Percentiles rank a stretch among this genome's conserved stretches.
Conservation (phyloP, 2,329 filamentous ascomycete genomes). For the Diaporthe longicolla region DNA sequence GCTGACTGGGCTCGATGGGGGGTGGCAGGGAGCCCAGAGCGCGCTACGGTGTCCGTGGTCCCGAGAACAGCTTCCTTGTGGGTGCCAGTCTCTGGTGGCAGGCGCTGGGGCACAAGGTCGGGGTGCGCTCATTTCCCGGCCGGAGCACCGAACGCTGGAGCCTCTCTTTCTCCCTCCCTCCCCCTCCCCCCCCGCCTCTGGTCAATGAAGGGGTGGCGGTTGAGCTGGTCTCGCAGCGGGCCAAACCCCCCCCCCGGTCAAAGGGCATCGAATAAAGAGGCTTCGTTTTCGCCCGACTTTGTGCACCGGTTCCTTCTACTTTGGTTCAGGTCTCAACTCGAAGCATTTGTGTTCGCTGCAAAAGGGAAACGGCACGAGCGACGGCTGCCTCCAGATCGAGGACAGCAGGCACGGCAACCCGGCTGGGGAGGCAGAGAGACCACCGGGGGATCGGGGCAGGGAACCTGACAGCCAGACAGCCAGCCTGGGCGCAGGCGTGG, state of each 20-base stretch:
- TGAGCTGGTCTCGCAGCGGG: slow-evolving; percentile 15
- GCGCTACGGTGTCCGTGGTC: slow-evolving; percentile 40
- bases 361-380: slow-evolving; percentile 7
- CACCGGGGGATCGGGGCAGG: slow-evolving; percentile 39
- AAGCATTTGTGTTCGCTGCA: neutral
- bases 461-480: neutral
- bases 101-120: slow-evolving; percentile 7
- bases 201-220: neutral
- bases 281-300: neutral
- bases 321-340: neutral
- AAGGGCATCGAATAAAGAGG: neutral
- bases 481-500: slow-evolving; percentile 3
- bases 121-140: slow-evolving; percentile 34
- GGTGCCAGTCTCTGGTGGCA: slow-evolving; percentile 18
- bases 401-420: slow-evolving; percentile 42
- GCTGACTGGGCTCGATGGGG: slow-evolving; percentile 36
- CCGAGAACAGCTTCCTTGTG: slow-evolving; percentile 34
- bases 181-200: neutral
- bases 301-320: neutral
- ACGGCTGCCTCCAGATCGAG: slow-evolving; percentile 36
- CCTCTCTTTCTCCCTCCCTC: neutral
- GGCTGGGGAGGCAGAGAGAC: slow-evolving; percentile 26
- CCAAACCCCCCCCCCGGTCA: neutral
- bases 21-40: slow-evolving; percentile 32
- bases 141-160: slow-evolving; percentile 41